A percentile compares a stretch with the other conserved stretches of the same genome.
These are phyloP conservation scores for Daldinia eschscholtzii DNA, from an alignment of 2,329 filamentous ascomycete genomes.

Conservation along the genomic window DNA sequence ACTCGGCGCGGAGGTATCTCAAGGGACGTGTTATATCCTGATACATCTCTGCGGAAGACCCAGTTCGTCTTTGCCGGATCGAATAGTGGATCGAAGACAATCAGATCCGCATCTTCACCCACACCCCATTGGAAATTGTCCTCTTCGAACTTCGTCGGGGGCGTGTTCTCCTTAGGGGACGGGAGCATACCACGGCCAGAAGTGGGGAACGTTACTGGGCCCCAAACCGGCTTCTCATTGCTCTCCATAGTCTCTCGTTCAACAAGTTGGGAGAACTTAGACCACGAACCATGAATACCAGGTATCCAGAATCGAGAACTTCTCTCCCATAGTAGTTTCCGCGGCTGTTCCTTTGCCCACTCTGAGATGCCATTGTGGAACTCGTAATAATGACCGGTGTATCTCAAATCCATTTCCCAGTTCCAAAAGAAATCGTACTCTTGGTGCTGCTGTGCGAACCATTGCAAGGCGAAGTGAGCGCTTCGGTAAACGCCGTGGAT, in stretches of 20 bases:
- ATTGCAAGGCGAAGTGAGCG: conserved; percentile 60
- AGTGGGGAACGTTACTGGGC: conserved; percentile 59
- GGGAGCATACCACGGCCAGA: conserved; percentile 64
- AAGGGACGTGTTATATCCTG: conserved; percentile 63
- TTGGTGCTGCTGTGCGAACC: conserved; percentile 60
- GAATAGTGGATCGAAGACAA: conserved; percentile 71
- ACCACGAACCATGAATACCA: conserved; percentile 66
- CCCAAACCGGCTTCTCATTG: conserved; percentile 68
- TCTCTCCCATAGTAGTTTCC: conserved; percentile 72
- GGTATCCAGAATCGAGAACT: conserved; percentile 73
- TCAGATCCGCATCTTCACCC: conserved; percentile 69
- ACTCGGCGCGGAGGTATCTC: conserved; percentile 69
- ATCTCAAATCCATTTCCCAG: conserved; percentile 62
- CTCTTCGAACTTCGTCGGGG: conserved; percentile 71
- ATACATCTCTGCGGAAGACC: conserved; percentile 69
- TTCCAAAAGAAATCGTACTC: conserved; percentile 64
- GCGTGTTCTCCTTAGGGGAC: conserved; percentile 68
- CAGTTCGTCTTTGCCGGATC: conserved; percentile 68
- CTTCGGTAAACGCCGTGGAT: conserved; percentile 67
- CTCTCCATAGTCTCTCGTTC: conserved; percentile 61
- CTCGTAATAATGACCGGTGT: conserved; percentile 64
- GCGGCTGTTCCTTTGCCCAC: conserved; percentile 69
- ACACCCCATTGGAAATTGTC: conserved; percentile 73
- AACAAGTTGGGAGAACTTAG: conserved; percentile 68
- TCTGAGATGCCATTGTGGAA: conserved; percentile 66